Percentiles rank a stretch among this genome's conserved stretches.
Evolutionary conservation across 441 rosid genomes (phyloP).

Genomic region (Jatropha podagrica): DNA sequence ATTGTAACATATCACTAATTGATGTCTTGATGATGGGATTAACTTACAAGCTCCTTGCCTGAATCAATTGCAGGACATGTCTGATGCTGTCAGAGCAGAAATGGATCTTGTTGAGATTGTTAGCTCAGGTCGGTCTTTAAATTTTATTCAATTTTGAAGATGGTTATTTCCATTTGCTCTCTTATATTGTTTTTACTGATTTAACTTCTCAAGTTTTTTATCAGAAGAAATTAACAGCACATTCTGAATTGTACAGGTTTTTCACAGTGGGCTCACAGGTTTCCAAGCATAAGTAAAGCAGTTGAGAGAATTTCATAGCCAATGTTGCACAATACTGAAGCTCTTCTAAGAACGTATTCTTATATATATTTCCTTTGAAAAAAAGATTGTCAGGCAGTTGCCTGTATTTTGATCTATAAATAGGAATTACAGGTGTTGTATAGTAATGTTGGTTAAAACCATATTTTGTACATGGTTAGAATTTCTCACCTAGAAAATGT

Average conservation of each 20-base stretch:
- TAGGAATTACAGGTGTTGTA: background rate
- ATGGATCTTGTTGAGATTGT: constrained; percentile 74
- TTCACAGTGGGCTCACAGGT: constrained; percentile 62
- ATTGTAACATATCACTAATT: background rate
- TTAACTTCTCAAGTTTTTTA: background rate
- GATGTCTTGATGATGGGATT: background rate
- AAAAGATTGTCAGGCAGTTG: background rate
- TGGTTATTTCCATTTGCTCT: background rate
- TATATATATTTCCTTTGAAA: background rate
- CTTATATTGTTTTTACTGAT: background rate
- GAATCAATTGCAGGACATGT: constrained; percentile 43
- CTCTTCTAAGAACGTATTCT: background rate
- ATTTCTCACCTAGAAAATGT: background rate
- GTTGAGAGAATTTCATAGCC: constrained; percentile 11
- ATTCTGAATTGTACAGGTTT: constrained; percentile 47
- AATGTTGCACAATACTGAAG: background rate
- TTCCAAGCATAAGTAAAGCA: constrained; percentile 43
- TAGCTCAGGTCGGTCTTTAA: constrained; percentile 47
- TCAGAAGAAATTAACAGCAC: background rate
- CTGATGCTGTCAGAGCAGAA: constrained; percentile 40
- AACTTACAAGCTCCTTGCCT: constrained; percentile 8
- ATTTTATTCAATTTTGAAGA: background rate
- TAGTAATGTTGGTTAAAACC: background rate
- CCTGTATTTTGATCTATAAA: too few relatives aligned
- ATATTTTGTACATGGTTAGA: background rate